phyloP scores from a whole-genome alignment of 805 yeast species.

The Komagataella pastoris region DNA sequence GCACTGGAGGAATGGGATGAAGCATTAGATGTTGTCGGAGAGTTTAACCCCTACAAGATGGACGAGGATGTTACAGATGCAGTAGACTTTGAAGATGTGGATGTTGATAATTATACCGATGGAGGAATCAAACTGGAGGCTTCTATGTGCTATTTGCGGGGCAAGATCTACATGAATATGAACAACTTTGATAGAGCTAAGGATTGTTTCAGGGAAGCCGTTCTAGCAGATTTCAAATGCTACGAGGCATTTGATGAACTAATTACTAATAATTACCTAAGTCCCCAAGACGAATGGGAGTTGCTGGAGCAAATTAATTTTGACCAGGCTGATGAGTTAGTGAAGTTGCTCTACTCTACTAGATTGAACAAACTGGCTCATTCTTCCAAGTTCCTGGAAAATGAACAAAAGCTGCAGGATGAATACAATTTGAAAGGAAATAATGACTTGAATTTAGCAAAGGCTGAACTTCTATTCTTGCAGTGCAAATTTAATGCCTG shows the following conservation, averaged over 20 bases:
- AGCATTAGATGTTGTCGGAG: slow-evolving; percentile 79
- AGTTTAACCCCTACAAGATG: slow-evolving; percentile 53
- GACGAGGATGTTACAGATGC: slow-evolving; percentile 21
- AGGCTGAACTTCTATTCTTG: slow-evolving; percentile 57
- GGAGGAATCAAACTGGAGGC: slow-evolving; percentile 85
- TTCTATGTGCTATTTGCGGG: slow-evolving; percentile 75
- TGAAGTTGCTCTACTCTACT: slow-evolving; percentile 65
- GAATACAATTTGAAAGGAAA: slow-evolving; percentile 63
- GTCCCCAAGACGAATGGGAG: slow-evolving; percentile 84
- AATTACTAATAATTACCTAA: slow-evolving; percentile 54
- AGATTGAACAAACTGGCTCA: slow-evolving; percentile 63
- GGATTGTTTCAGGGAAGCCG: slow-evolving; percentile 78
- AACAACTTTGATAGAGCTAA: slow-evolving; percentile 80
- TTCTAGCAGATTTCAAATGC: slow-evolving; percentile 79
- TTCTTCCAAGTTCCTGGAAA: slow-evolving; percentile 43
- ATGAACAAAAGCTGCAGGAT: slow-evolving; percentile 50
- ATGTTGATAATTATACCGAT: slow-evolving; percentile 24
- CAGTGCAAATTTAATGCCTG: slow-evolving; percentile 76
- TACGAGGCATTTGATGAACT: slow-evolving; percentile 84
- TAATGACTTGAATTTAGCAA: slow-evolving; percentile 51
- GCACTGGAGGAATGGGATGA: slow-evolving; percentile 75
- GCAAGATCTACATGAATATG: slow-evolving; percentile 69
- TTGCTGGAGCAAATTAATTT: slow-evolving; percentile 52
- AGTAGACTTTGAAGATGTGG: background rate
- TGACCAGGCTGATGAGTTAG: slow-evolving; percentile 63